A percentile compares a stretch with the other conserved stretches of the same genome.
These are phyloP conservation scores for Cyberlindnera bimundalis DNA, from an alignment of 805 yeast genomes.

Conservation along the genomic window DNA sequence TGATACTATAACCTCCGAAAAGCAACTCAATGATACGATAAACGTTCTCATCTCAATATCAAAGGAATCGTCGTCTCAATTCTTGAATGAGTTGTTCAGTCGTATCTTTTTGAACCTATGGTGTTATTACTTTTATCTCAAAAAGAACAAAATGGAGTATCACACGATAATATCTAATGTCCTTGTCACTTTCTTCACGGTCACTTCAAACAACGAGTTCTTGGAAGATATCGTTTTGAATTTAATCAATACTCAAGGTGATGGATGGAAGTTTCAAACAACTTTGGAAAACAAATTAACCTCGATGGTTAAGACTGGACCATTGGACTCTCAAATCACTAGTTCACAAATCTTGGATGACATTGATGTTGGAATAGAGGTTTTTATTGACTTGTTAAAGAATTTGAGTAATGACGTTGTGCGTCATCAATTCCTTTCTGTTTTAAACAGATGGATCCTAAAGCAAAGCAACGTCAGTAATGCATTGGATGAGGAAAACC, in stretches of 20 bases:
- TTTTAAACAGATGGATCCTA: slow-evolving; percentile 61
- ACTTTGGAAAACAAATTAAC: slow-evolving; percentile 36
- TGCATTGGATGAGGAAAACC: slow-evolving; percentile 34
- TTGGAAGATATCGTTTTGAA: slow-evolving; percentile 30
- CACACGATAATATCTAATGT: slow-evolving; percentile 31
- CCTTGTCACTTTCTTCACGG: slow-evolving; percentile 31
- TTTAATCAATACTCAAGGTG: slow-evolving; percentile 32
- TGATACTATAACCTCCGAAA: slow-evolving; percentile 39
- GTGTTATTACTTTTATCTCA: slow-evolving; percentile 35
- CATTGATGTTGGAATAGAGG: slow-evolving; percentile 42
- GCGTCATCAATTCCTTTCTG: slow-evolving; percentile 43
- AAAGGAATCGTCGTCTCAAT: slow-evolving; percentile 38
- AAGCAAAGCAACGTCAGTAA: slow-evolving; percentile 10
- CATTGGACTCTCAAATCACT: slow-evolving; percentile 6
- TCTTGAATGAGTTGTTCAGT: slow-evolving; percentile 32
- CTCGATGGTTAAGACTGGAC: slow-evolving; percentile 26
- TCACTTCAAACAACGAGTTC: slow-evolving; percentile 28
- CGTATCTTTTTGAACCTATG: slow-evolving; percentile 33
- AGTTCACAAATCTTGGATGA: slow-evolving; percentile 36
- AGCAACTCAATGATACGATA: slow-evolving; percentile 54
- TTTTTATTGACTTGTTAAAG: slow-evolving; percentile 42
- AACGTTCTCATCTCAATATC: slow-evolving; percentile 65
- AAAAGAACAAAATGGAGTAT: slow-evolving; percentile 29
- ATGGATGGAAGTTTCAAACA: slow-evolving; percentile 34
- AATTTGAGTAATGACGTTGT: slow-evolving; percentile 46